phyloP scores from a whole-genome alignment of 345 rosid species.

The Populus euphratica region DNA sequence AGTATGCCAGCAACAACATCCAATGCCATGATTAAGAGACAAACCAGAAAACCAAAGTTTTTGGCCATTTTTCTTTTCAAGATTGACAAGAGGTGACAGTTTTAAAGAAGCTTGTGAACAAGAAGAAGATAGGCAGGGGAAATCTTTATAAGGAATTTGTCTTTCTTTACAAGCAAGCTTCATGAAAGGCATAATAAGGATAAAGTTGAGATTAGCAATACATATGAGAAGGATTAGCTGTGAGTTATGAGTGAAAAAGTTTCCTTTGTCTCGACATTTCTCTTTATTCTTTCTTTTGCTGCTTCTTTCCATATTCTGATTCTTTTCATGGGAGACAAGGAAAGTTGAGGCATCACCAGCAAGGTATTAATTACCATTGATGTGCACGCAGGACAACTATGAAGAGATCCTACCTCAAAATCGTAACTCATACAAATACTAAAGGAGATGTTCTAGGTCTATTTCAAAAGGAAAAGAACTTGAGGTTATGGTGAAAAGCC shows the following conservation, averaged over 20 bases:
- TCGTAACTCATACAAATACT: background rate
- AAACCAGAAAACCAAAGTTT: constrained; percentile 37
- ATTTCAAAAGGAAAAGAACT: too few relatives aligned
- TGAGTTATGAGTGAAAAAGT: constrained; percentile 18
- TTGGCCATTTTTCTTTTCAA: constrained; percentile 20
- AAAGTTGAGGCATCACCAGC: constrained; percentile 31
- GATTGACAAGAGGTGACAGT: background rate
- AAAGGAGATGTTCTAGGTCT: too few relatives aligned
- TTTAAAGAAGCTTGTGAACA: background rate
- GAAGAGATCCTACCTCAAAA: background rate
- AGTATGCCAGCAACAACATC: constrained; percentile 56
- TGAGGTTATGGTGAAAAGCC: too few relatives aligned
- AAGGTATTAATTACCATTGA: background rate
- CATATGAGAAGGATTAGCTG: constrained; percentile 22
- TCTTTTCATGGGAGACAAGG: constrained; percentile 50
- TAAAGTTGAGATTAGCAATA: constrained; percentile 28
- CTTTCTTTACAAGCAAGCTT: constrained; percentile 3
- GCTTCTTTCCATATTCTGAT: constrained; percentile 33
- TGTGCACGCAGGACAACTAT: too few relatives aligned
- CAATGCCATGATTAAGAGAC: constrained; percentile 48
- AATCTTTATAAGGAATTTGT: constrained; percentile 3
- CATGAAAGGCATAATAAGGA: constrained; percentile 29
- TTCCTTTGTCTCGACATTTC: constrained; percentile 23
- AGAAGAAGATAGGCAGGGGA: constrained; percentile 10
- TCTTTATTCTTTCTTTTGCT: constrained; percentile 23